Base-by-base conservation (phyloP, 2,329 filamentous ascomycete species). In the Pyricularia pennisetigena region DNA sequence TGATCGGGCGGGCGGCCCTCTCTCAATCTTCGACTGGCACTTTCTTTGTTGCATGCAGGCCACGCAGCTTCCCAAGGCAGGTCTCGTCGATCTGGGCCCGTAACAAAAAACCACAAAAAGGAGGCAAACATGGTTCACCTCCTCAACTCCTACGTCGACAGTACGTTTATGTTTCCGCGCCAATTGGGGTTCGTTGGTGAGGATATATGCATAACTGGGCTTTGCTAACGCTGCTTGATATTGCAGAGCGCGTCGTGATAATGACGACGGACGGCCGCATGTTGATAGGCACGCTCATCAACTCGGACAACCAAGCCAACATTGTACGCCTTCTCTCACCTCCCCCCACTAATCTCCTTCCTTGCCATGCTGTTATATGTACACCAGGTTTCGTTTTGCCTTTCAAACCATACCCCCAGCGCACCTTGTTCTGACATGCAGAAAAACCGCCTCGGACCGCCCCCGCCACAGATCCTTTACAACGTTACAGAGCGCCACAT, bases 191-290 rank as follows among this genome's bases (percentile, higher is more conserved):
- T 41, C 10, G 32, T 29, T 29, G 32, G 32, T 35, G 32, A 14
- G 2, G 10, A 35, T 35, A 3, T 2, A 9, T 35, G 16, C 8
- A n/a, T 0, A n/a, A 41, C 10, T n/a, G 7, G 5, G 6, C 16
- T 3, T 49, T 49, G 41, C 41, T 49, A 16, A 49, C 41, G 9
- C 16, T 23, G 49, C 12, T n/a, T 9, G 4, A 65, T 4, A 9
- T 20, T 23, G 26, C 49, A 97, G 95, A 97, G 80, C 96, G 93
- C 79, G 92, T 98, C 73, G 85, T 94, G 69, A 90, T 98, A 75
- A 86, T 98, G 71, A 98, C 95, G 30, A 90, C 92, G 73, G 95
- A 98, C 79, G 95, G 94, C 67, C 90, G 94, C 74, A 97, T 92
- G 64, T 82, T 94, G 26, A 85, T 92, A 70, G 95, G 95, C 69